Conservation (phyloP, 2,329 filamentous ascomycete genomes). For the Raffaelea albimanens region DNA sequence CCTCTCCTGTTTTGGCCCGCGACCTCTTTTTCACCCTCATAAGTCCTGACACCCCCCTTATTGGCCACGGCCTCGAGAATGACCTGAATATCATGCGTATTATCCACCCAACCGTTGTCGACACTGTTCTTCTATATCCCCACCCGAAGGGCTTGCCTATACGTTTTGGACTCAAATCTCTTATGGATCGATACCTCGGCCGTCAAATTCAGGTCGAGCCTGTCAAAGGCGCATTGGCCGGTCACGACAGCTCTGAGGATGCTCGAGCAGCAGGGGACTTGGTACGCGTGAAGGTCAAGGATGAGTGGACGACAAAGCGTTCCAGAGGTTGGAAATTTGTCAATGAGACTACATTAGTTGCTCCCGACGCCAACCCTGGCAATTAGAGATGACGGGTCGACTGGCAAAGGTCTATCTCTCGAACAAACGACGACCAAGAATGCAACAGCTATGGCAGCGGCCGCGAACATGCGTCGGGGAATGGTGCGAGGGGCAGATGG, state of each 20-base stretch:
- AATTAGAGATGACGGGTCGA: constrained; percentile 11
- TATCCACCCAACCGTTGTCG: constrained; percentile 14
- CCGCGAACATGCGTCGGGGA: too few relatives aligned
- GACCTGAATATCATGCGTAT: constrained; percentile 62
- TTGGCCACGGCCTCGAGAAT: constrained; percentile 93
- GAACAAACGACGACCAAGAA: too few relatives aligned
- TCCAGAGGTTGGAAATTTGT: constrained; percentile 56
- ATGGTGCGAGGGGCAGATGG: too few relatives aligned
- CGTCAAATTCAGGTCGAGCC: constrained; percentile 69
- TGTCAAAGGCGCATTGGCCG: constrained; percentile 32
- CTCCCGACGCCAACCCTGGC: constrained; percentile 19
- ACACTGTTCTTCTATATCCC: constrained; percentile 51
- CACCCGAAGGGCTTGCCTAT: constrained; percentile 68
- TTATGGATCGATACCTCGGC: constrained; percentile 61
- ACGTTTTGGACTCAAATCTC: constrained; percentile 65
- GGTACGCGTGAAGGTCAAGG: constrained; percentile 59
- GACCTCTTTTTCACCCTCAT: constrained; percentile 68
- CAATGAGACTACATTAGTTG: constrained; percentile 35
- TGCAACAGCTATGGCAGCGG: too few relatives aligned
- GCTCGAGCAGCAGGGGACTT: constrained; percentile 82
- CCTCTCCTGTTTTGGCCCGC: constrained; percentile 66
- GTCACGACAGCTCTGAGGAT: constrained; percentile 91
- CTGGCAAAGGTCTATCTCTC: constrained; percentile 26
- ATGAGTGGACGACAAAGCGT: constrained; percentile 61
- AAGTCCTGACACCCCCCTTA: constrained; percentile 67